Percentiles rank a stretch among this genome's conserved stretches.
These are phyloP conservation scores for Lyophyllum shimeji DNA, from an alignment of 768 basidiomycete species.

Conservation along the genomic window DNA sequence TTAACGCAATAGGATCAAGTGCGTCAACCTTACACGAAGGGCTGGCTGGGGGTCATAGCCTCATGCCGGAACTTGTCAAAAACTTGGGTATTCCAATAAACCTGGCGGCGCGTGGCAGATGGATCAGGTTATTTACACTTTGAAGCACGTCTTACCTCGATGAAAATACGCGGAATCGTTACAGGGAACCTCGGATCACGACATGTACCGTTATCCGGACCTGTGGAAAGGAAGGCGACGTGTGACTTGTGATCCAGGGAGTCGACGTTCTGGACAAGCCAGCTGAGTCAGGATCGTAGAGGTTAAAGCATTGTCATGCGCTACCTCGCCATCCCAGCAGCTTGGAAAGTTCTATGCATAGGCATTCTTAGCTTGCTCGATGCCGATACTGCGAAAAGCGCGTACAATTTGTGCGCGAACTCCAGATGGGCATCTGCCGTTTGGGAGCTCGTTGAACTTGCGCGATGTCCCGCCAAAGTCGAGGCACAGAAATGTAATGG, in stretches of 20 bases:
- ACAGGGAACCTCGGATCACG: slow-evolving; percentile 33
- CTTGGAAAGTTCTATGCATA: slow-evolving; percentile 26
- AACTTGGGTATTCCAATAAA: slow-evolving; percentile 28
- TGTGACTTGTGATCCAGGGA: slow-evolving; percentile 40
- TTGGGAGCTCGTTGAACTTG: slow-evolving; percentile 29
- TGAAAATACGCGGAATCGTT: slow-evolving; percentile 42
- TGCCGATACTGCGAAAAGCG: slow-evolving; percentile 1
- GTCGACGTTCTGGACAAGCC: slow-evolving; percentile 31
- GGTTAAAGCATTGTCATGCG: not conserved
- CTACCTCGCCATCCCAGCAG: slow-evolving; percentile 36
- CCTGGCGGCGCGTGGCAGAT: slow-evolving; percentile 10
- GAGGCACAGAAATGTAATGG: slow-evolving; percentile 40
- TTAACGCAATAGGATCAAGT: not conserved
- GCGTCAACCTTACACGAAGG: slow-evolving; percentile 30
- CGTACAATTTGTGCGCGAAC: slow-evolving; percentile 36
- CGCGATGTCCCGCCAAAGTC: slow-evolving; percentile 33
- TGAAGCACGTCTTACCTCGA: slow-evolving; percentile 28
- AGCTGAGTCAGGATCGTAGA: slow-evolving; percentile 11
- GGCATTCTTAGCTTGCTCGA: not conserved
- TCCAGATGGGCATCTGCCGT: slow-evolving; percentile 32
- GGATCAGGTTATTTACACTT: too few species aligned
- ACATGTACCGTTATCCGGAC: slow-evolving; percentile 41
- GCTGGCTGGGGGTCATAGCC: slow-evolving; percentile 32
- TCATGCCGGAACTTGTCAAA: slow-evolving; percentile 21
- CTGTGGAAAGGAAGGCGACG: slow-evolving; percentile 37